Evolutionary conservation across 495 filamentous ascomycete genomes (phyloP).

Genomic region (Xylaria nigripes): DNA sequence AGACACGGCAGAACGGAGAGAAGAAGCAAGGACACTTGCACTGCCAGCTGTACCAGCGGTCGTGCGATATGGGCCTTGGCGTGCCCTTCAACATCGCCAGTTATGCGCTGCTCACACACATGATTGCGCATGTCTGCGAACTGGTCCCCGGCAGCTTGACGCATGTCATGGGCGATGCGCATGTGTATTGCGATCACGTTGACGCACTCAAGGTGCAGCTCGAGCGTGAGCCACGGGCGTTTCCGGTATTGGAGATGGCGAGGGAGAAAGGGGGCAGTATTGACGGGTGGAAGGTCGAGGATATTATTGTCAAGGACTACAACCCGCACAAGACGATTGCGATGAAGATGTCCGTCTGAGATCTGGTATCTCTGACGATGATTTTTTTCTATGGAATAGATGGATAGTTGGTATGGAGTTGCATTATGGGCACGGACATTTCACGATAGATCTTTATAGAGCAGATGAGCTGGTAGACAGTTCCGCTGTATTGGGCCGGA

Average conservation of each 20-base stretch:
- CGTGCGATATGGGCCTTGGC: slow-evolving; percentile 93
- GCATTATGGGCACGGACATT: too few relatives aligned
- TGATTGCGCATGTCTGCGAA: slow-evolving; percentile 80
- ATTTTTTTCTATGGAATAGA: neutral
- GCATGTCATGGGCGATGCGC: slow-evolving; percentile 93
- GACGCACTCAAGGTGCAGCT: slow-evolving; percentile 78
- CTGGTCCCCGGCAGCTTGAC: slow-evolving; percentile 76
- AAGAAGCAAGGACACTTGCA: slow-evolving; percentile 57
- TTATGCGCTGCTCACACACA: slow-evolving; percentile 88
- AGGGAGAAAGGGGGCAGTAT: slow-evolving; percentile 57
- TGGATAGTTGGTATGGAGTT: too few relatives aligned
- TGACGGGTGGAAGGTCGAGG: slow-evolving; percentile 81
- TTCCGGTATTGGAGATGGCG: slow-evolving; percentile 67
- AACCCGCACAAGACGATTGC: slow-evolving; percentile 80
- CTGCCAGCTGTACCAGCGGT: slow-evolving; percentile 87
- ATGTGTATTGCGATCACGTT: slow-evolving; percentile 89
- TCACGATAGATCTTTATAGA: too few relatives aligned
- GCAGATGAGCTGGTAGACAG: too few relatives aligned
- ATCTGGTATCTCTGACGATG: neutral
- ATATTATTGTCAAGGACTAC: slow-evolving; percentile 84
- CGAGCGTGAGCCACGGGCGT: slow-evolving; percentile 66
- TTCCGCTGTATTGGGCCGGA: too few relatives aligned
- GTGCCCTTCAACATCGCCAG: slow-evolving; percentile 96
- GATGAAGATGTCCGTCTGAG: slow-evolving; percentile 93
- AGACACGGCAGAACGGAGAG: slow-evolving; percentile 22